Conservation (phyloP, 2,329 filamentous ascomycete species). For the Cytospora paraplurivora region DNA sequence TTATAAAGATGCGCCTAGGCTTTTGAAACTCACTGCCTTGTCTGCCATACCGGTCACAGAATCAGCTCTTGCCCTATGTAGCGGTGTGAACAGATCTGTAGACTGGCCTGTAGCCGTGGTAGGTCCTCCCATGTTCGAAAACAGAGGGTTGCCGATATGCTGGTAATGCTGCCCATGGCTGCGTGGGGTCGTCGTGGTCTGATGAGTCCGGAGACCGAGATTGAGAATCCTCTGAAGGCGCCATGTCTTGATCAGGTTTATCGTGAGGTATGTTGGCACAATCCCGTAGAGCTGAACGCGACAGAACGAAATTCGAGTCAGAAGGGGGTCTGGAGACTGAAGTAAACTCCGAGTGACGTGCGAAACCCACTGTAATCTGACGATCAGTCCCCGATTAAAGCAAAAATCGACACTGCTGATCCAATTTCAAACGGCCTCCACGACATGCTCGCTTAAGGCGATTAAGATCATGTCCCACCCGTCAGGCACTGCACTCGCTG, state of each 20-base stretch:
- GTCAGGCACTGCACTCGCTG: neutral
- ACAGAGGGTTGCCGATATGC: slow-evolving; percentile 1
- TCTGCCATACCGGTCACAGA: neutral
- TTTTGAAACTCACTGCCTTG: neutral
- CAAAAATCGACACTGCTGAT: slow-evolving; percentile 1
- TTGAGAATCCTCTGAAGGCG: neutral
- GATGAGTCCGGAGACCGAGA: neutral
- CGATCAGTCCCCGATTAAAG: slow-evolving; percentile 3
- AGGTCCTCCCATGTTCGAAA: slow-evolving; percentile 1
- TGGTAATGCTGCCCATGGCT: neutral
- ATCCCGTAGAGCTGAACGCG: neutral
- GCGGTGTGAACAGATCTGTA: neutral
- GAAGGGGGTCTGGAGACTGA: neutral
- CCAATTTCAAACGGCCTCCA: neutral
- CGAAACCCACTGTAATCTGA: slow-evolving; percentile 1
- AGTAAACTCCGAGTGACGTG: slow-evolving; percentile 1
- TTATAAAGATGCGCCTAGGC: neutral
- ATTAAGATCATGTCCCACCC: slow-evolving; percentile 2
- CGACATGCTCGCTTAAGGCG: slow-evolving; percentile 1
- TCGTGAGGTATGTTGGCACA: neutral
- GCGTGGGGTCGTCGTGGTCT: neutral
- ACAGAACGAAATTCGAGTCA: slow-evolving; percentile 1
- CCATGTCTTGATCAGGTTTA: neutral
- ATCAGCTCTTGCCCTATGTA: neutral
- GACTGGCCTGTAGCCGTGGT: slow-evolving; percentile 2